Evolutionary conservation across 805 yeast species (phyloP).

Genomic region (Schwanniomyces vanrijiae): DNA sequence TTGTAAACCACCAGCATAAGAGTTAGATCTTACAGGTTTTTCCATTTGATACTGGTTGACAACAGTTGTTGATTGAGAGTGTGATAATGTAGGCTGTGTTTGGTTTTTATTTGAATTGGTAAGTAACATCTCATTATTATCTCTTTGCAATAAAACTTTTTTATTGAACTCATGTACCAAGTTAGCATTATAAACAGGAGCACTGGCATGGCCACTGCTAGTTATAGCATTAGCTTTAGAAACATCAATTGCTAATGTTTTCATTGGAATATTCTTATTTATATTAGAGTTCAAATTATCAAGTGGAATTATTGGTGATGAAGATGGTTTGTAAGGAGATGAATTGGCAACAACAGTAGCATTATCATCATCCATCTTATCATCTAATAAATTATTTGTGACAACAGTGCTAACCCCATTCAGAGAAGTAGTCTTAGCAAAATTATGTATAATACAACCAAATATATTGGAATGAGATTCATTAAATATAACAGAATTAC

Average conservation of each 20-base stretch:
- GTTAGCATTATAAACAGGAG: slow-evolving; percentile 35
- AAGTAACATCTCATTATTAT: not conserved
- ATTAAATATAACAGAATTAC: slow-evolving; percentile 6
- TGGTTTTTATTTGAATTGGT: not conserved
- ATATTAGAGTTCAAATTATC: not conserved
- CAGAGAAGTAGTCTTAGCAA: slow-evolving; percentile 9
- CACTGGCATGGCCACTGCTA: slow-evolving; percentile 29
- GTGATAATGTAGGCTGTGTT: slow-evolving; percentile 3
- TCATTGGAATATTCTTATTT: slow-evolving; percentile 12
- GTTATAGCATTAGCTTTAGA: slow-evolving; percentile 9
- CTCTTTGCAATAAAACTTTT: slow-evolving; percentile 13
- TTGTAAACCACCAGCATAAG: not conserved
- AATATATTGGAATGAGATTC: slow-evolving; percentile 11
- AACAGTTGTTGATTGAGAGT: slow-evolving; percentile 17
- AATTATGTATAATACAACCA: slow-evolving; percentile 26
- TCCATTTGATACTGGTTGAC: slow-evolving; percentile 7
- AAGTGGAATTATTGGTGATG: slow-evolving; percentile 12
- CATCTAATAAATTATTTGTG: slow-evolving; percentile 9
- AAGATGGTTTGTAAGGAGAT: slow-evolving; percentile 29
- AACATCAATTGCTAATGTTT: slow-evolving; percentile 17
- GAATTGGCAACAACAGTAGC: slow-evolving; percentile 43
- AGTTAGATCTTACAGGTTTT: not conserved
- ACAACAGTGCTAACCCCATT: slow-evolving; percentile 10
- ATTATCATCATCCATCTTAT: slow-evolving; percentile 26
- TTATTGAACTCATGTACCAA: slow-evolving; percentile 18